Evolutionary conservation across 345 rosid genomes (phyloP).

Genomic region (Aquilaria sinensis): DNA sequence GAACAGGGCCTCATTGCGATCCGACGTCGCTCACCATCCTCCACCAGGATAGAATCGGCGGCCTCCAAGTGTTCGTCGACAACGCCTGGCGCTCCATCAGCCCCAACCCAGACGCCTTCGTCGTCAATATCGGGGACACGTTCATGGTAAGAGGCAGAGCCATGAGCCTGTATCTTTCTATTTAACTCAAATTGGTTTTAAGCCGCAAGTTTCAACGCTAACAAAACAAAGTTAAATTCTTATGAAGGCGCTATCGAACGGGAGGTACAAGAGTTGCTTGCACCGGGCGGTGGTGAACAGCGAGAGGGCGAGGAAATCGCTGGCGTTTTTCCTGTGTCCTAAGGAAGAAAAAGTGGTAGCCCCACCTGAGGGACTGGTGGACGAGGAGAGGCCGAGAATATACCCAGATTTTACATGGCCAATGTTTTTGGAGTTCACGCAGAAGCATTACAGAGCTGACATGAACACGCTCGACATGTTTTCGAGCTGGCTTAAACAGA

Average conservation of each 20-base stretch:
- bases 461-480: conserved; percentile 74
- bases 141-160: conserved; percentile 64
- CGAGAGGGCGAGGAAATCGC: conserved; percentile 72
- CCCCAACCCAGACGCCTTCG: conserved; percentile 79
- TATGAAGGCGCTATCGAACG: conserved; percentile 79
- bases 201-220: too few relatives aligned
- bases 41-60: conserved; percentile 91
- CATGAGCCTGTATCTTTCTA: background rate
- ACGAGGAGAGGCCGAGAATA: conserved; percentile 39
- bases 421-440: conserved; percentile 72
- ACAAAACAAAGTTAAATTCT: too few relatives aligned
- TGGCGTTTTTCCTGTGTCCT: conserved; percentile 94
- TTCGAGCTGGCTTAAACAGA: conserved; percentile 51
- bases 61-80: conserved; percentile 93
- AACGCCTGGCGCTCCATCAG: conserved; percentile 67
- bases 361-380: conserved; percentile 73
- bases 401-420: conserved; percentile 94
- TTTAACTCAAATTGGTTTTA: background rate
- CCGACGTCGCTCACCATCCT: conserved; percentile 97
- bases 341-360: conserved; percentile 63
- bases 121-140: conserved; percentile 95
- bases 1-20: conserved; percentile 99
- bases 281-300: conserved; percentile 96
- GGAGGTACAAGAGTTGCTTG: conserved; percentile 82
- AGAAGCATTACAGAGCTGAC: conserved; percentile 86